Evolutionary conservation across 225 moss, liverwort and hornwort genomes (phyloP), one percentile per base, ranked within the genome.

Genomic region (Asterella californica): DNA sequence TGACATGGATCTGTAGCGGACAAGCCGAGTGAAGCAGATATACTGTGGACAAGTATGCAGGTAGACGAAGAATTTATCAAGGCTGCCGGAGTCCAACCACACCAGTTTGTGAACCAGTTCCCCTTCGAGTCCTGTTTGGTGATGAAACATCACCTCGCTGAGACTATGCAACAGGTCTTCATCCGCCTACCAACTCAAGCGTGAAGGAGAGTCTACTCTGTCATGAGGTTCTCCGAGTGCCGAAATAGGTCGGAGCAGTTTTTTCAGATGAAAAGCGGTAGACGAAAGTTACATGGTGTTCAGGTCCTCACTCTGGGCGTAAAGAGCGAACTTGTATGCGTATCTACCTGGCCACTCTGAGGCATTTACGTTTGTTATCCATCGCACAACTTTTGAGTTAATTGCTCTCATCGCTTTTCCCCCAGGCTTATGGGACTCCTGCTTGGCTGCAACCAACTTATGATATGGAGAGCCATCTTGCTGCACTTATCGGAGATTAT

Each of bases 91-190:
- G 86, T 93, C 65, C 84, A 83, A 80, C 18, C 87, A 71, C 84
- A 92, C 82, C 97, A 95, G 81, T 95, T 89, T 76, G 82, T 99
- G 67, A 99, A 93, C 81, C 97, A 99, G 84, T 99, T 95, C 70
- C 95, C 97, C 33, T 92, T 81, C 50, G 97, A 99, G 78, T 64
- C 90, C 15, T 95, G 93, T 86, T 38, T 99, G 47, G 93, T 99
- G 79, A 99, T 99, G 97, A 99, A 99, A 89, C 97, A 99, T 74
- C 86, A 92, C 88, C 84, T 99, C 65, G 97, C 97, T 12, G 85
- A 93, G 81, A 99, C 97, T 36, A 89, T 93, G 89, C 92, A 92
- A 64, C 89, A 92, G 97, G 97, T 99, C 49, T 27, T 66, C 37
- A 36, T 70, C 70, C 38, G 10, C 60, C 81, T 33, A 59, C 37